phyloP scores from a whole-genome alignment of 805 yeast species.

The Barnettozyma californica region DNA sequence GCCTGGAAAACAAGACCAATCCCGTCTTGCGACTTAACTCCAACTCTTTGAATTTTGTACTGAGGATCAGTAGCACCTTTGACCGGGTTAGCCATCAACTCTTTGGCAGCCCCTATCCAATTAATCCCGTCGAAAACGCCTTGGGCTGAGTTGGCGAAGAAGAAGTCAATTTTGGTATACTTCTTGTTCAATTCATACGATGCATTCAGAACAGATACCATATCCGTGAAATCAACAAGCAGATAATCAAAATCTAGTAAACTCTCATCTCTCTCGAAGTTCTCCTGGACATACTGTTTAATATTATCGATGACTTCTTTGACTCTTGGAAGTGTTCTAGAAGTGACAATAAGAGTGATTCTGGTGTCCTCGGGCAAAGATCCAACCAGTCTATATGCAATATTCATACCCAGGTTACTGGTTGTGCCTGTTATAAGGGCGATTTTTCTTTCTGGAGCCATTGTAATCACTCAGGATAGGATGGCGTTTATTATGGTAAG shows the following conservation, averaged over 20 bases:
- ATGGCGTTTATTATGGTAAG: too few species aligned
- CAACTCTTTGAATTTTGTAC: constrained; percentile 77
- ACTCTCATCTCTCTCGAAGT: constrained; percentile 39
- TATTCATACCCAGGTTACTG: constrained; percentile 77
- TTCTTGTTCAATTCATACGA: constrained; percentile 61
- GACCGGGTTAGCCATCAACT: constrained; percentile 60
- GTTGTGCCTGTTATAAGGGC: constrained; percentile 45
- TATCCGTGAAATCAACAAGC: constrained; percentile 82
- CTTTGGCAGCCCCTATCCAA: constrained; percentile 73
- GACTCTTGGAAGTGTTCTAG: constrained; percentile 82
- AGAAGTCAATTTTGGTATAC: constrained; percentile 65
- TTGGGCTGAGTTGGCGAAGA: constrained; percentile 86
- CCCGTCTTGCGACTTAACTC: constrained; percentile 71
- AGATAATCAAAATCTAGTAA: constrained; percentile 81
- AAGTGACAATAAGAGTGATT: constrained; percentile 80
- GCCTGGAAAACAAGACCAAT: constrained; percentile 90
- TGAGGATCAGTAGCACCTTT: constrained; percentile 85
- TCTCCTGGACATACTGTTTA: constrained; percentile 35
- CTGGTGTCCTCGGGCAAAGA: constrained; percentile 46
- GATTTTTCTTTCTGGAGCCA: constrained; percentile 25
- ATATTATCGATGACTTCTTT: constrained; percentile 64
- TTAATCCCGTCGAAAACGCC: constrained; percentile 84
- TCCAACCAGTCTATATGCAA: constrained; percentile 74
- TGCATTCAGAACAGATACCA: constrained; percentile 79
- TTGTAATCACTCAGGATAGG: neutral